Conservation (phyloP, 768 basidiomycete genomes). For the Collybia sordida region DNA sequence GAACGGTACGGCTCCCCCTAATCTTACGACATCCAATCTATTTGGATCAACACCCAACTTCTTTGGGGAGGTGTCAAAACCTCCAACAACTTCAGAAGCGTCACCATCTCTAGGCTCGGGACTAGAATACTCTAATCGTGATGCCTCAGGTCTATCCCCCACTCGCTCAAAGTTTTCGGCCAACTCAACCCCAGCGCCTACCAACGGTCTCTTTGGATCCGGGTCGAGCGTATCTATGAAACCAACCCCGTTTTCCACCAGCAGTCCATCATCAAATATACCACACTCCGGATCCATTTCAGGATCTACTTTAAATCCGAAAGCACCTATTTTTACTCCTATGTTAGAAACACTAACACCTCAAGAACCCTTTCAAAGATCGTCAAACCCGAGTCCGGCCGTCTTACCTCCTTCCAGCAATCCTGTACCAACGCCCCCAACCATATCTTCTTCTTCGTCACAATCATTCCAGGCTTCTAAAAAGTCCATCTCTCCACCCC, state of each 20-base stretch:
- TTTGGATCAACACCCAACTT: background rate
- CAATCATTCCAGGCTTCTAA: slow-evolving; percentile 3
- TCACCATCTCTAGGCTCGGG: slow-evolving; percentile 4
- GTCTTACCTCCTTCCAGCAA: background rate
- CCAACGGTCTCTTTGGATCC: background rate
- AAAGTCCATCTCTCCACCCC: slow-evolving; percentile 7
- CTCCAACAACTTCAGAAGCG: slow-evolving; percentile 9
- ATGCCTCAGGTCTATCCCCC: no score
- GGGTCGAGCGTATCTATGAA: background rate
- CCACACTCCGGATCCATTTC: background rate
- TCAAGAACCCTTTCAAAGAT: no score
- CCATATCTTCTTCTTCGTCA: background rate
- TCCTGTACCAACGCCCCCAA: background rate
- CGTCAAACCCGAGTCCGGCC: no score
- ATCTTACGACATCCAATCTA: background rate
- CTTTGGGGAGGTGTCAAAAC: background rate
- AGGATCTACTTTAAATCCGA: no score
- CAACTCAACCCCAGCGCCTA: no score
- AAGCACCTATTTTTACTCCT: no score
- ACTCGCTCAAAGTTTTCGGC: no score
- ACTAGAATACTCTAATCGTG: background rate
- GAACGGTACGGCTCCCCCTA: background rate
- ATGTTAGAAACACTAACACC: no score
- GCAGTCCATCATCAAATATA: background rate
- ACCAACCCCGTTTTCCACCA: background rate